Evolutionary conservation across 352 stramenopile species (phyloP), one percentile per base, ranked within the genome.

Genomic region (Achlya hypogyna): DNA sequence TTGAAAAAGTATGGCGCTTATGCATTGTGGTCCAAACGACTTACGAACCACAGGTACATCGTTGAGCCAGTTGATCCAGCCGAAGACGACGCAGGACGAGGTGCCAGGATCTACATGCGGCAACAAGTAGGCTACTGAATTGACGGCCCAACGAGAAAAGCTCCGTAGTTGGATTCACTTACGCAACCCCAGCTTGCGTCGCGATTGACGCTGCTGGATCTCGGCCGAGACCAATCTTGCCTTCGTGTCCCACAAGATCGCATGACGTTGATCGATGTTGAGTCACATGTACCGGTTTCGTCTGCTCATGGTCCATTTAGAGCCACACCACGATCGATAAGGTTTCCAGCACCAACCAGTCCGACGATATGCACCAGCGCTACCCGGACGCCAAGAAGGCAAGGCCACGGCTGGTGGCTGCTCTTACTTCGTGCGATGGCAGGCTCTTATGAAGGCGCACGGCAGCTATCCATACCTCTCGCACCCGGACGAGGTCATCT

Each of bases 401-500:
- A 10, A 10, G 25, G 10, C 6, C 2, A 45, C 6, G 38, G 12
- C 12, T n/a, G 14, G 12, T 3, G 2, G 12, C 2, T 56, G 25
- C 8, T 12, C 49, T 10, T n/a, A 54, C 12, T 56, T 86, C 75
- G 5, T 86, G 74, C 62, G 75, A 77, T 31, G 74, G 0, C 29
- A 90, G 82, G 81, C 81, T 27, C 74, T 88, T 72, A 71, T 91
- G 65, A 89, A 86, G 53, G 75, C 80, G 22, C 78, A 72, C 22
- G 79, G 79, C 18, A 77, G 84, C 42, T 91, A 89, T 42, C 81
- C 82, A 12, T 91, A 88, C 38, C 67, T 91, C 4, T 89, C 82
- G 27, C 82, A 89, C 28, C 72, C 84, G 27, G 81, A 89, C 43
- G 78, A 91, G 38, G 82, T 89, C 23, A 79, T 78, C 56, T 84